These are phyloP conservation scores for Wallacemonas sp. DNA, from an alignment of 208 protist species.

Conservation along the genomic window DNA sequence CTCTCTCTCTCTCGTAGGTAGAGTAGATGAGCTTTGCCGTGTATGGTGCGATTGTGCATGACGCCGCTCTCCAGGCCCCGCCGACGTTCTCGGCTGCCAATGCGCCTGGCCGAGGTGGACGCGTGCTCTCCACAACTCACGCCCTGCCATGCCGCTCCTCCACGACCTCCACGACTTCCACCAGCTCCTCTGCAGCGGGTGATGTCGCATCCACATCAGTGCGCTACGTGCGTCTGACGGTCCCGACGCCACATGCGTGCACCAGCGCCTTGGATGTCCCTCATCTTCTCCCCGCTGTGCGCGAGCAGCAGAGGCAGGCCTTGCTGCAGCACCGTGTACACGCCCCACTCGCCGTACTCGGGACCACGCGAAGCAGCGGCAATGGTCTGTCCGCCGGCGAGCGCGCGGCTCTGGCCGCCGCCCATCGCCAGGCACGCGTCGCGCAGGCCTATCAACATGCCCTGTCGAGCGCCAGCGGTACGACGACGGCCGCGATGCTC, in stretches of 20 bases:
- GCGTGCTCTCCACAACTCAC: neutral
- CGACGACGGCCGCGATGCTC: neutral
- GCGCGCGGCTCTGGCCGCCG: neutral
- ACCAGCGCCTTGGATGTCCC: slow-evolving; percentile 25
- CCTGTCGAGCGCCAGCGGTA: neutral
- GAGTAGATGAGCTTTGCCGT: slow-evolving; percentile 3
- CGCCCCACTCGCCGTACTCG: neutral
- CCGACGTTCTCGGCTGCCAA: neutral
- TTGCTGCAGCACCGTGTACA: slow-evolving; percentile 28
- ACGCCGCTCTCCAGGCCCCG: slow-evolving; percentile 8
- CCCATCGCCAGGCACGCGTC: neutral
- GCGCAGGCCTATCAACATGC: slow-evolving; percentile 6
- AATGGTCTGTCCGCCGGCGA: neutral
- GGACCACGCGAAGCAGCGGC: neutral
- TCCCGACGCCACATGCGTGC: slow-evolving; percentile 8
- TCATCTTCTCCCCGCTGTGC: slow-evolving; percentile 27
- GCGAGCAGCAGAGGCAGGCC: slow-evolving; percentile 23
- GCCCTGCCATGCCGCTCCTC: neutral
- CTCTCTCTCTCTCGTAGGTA: neutral
- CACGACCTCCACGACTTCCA: no score
- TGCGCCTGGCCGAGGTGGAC: no score
- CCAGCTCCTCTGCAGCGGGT: no score
- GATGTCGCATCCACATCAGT: neutral
- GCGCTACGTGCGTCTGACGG: neutral
- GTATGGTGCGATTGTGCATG: slow-evolving; percentile 9